Evolutionary conservation across 2,329 filamentous ascomycete genomes (phyloP).

Genomic region (Didymella pinodella): DNA sequence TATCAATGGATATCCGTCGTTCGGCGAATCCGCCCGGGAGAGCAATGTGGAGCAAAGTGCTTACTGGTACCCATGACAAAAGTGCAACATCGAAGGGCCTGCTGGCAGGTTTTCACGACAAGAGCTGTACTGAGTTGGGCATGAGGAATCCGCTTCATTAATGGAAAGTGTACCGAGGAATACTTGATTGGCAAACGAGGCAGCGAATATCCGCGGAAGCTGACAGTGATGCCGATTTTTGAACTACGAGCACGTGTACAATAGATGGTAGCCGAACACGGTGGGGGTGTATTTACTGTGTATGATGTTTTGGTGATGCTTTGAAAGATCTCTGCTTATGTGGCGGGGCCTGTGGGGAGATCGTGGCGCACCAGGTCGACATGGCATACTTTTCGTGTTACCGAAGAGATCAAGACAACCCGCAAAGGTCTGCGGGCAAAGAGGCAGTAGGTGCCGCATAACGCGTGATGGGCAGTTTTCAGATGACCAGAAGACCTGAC

Average conservation of each 20-base stretch:
- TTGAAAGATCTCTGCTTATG: background rate
- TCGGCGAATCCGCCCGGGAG: background rate
- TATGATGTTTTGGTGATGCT: background rate
- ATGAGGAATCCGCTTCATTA: background rate
- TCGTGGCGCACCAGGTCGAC: background rate
- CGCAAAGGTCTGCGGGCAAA: background rate
- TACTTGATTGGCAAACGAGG: background rate
- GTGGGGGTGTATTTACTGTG: background rate
- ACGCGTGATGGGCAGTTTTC: background rate
- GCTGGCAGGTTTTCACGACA: background rate
- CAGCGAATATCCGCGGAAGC: background rate
- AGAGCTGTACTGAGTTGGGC: background rate
- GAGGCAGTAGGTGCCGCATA: no score
- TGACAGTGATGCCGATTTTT: background rate
- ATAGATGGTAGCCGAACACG: background rate
- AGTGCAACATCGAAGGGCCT: background rate
- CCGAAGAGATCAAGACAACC: background rate
- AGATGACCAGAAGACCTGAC: background rate
- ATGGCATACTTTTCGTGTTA: background rate
- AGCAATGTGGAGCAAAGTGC: background rate
- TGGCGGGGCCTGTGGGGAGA: background rate
- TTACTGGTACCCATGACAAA: background rate
- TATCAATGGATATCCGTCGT: background rate
- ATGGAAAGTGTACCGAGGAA: background rate
- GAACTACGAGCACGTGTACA: background rate